Conservation (phyloP, 768 basidiomycete species). For the Macrolepiota dolichaula region DNA sequence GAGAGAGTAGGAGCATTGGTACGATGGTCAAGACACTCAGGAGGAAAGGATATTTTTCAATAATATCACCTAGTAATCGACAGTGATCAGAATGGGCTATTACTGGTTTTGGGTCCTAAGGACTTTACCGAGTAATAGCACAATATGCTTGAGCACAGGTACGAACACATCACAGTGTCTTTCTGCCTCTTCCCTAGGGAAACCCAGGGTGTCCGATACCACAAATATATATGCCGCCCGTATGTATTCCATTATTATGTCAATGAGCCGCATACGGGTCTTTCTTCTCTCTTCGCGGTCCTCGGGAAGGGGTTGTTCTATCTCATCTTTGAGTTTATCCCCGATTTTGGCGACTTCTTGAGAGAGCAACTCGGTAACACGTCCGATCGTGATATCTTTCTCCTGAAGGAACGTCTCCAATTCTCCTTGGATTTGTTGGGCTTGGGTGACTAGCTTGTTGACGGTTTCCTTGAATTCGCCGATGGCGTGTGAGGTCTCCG, state of each 20-base stretch:
- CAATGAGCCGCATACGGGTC: constrained; percentile 1
- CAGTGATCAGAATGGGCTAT: too few species aligned
- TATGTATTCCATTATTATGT: neutral
- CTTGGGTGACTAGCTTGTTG: neutral
- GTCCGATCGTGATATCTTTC: neutral
- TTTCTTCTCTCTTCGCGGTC: constrained; percentile 8
- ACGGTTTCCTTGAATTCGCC: neutral
- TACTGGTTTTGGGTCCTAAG: too few species aligned
- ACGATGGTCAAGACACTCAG: neutral
- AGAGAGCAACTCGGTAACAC: neutral
- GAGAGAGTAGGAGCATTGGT: constrained; percentile 23
- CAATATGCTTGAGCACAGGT: too few species aligned
- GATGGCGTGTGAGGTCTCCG: neutral
- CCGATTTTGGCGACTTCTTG: neutral
- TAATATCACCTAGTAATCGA: too few species aligned
- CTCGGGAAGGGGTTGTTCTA: constrained; percentile 12
- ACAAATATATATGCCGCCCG: constrained; percentile 1
- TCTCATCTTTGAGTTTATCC: constrained; percentile 5
- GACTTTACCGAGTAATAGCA: too few species aligned
- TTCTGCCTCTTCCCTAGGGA: constrained; percentile 6
- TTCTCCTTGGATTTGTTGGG: neutral
- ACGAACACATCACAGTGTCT: neutral
- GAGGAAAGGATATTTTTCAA: too few species aligned
- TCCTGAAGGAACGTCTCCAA: neutral
- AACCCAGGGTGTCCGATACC: neutral